phyloP scores from a whole-genome alignment of 306 rosid species.

The Rosa rugosa region DNA sequence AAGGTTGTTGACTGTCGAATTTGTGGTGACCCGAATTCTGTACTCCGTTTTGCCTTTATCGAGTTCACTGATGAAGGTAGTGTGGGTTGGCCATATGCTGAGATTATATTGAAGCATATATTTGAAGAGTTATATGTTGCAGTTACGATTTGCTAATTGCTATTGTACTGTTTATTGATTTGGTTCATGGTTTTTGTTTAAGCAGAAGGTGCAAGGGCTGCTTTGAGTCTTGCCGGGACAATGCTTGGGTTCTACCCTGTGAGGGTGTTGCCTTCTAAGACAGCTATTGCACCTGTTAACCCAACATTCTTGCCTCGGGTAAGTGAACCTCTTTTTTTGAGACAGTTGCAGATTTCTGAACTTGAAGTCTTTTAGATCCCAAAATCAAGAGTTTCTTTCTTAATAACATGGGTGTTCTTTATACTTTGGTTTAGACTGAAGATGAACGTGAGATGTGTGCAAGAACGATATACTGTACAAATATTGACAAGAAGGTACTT shows the following conservation, averaged over 20 bases:
- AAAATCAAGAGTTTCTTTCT: background rate
- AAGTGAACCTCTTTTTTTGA: slow-evolving; percentile 11
- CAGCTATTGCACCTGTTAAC: slow-evolving; percentile 53
- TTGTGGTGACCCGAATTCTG: slow-evolving; percentile 47
- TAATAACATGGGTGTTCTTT: slow-evolving; percentile 3
- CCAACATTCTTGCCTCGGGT: slow-evolving; percentile 49
- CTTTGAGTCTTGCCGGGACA: slow-evolving; percentile 47
- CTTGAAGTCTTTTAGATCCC: background rate
- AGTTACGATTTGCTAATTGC: slow-evolving; percentile 1
- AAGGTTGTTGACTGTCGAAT: slow-evolving; percentile 52
- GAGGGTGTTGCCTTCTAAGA: slow-evolving; percentile 49
- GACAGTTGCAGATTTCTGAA: slow-evolving; percentile 12
- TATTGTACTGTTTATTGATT: background rate
- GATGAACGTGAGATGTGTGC: slow-evolving; percentile 53
- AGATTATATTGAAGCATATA: background rate
- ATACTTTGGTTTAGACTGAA: slow-evolving; percentile 21
- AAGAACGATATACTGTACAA: slow-evolving; percentile 46
- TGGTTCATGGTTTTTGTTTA: background rate
- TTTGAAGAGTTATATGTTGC: background rate
- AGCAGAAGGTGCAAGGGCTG: slow-evolving; percentile 44
- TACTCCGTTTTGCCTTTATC: slow-evolving; percentile 48
- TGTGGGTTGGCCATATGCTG: background rate
- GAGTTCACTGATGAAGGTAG: slow-evolving; percentile 48
- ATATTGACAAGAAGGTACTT: slow-evolving; percentile 48
- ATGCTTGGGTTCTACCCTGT: slow-evolving; percentile 52